These are phyloP conservation scores for Pythium plurisporium DNA, from an alignment of 352 stramenopile genomes.

Conservation along the genomic window DNA sequence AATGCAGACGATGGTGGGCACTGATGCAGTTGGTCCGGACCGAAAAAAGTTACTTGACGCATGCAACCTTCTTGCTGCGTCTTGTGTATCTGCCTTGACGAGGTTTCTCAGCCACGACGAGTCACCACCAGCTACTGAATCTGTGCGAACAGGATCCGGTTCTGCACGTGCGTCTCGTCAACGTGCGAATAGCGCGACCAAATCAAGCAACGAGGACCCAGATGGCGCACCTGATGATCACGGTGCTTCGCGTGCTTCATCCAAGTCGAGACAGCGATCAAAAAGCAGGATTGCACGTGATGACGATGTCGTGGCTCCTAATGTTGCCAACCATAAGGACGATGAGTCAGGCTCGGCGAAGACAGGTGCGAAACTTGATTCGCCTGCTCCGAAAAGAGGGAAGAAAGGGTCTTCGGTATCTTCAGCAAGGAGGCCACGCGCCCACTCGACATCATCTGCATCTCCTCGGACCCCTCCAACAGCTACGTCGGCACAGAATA, in stretches of 20 bases:
- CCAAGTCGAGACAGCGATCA: slow-evolving; percentile 1
- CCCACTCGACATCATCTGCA: slow-evolving; percentile 20
- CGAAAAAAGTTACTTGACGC: slow-evolving; percentile 49
- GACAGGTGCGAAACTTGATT: neutral
- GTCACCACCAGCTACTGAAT: neutral
- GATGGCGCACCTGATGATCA: neutral
- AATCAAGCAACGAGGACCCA: neutral
- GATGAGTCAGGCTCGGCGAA: neutral
- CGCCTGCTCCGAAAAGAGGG: neutral
- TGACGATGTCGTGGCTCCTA: too few relatives aligned
- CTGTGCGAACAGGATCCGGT: neutral
- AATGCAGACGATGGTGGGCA: slow-evolving; percentile 28
- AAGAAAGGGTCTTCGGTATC: slow-evolving; percentile 1
- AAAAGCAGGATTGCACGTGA: neutral
- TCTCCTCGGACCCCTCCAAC: slow-evolving; percentile 1
- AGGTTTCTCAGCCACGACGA: slow-evolving; percentile 49
- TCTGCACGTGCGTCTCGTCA: slow-evolving; percentile 7
- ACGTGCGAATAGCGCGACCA: slow-evolving; percentile 22
- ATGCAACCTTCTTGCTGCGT: slow-evolving; percentile 54
- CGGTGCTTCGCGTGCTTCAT: neutral
- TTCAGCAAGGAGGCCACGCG: slow-evolving; percentile 1
- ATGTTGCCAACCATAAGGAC: too few relatives aligned
- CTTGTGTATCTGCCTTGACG: slow-evolving; percentile 52
- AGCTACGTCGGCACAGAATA: neutral
- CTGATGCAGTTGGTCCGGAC: slow-evolving; percentile 14